These are phyloP conservation scores for Alternaria conjuncta DNA, from an alignment of 2,329 filamentous ascomycete species.

Conservation along the genomic window DNA sequence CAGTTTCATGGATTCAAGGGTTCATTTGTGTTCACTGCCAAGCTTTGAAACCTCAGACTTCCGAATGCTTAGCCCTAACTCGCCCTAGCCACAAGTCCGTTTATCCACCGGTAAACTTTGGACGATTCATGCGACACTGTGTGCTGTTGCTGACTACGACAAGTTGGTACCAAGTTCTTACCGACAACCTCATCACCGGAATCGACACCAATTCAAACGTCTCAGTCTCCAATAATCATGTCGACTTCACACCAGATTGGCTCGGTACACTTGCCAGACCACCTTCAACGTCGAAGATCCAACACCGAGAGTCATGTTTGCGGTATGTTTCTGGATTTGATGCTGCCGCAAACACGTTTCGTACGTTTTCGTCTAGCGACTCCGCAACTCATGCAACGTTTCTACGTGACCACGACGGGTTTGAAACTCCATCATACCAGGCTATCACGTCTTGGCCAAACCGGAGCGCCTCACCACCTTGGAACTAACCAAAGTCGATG, in stretches of 20 bases:
- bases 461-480: slow-evolving; percentile 23
- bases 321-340: slow-evolving; percentile 24
- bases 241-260: background rate
- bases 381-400: slow-evolving; percentile 15
- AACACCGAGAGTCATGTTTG: background rate
- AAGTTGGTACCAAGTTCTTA: background rate
- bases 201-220: background rate
- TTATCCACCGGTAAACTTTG: background rate
- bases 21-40: slow-evolving; percentile 30
- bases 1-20: slow-evolving; percentile 28
- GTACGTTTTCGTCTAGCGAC: slow-evolving; percentile 11
- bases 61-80: slow-evolving; percentile 29
- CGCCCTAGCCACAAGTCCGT: slow-evolving; percentile 11
- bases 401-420: slow-evolving; percentile 16
- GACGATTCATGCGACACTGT: background rate
- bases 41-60: slow-evolving; percentile 28
- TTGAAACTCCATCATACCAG: slow-evolving; percentile 24
- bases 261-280: slow-evolving; percentile 5
- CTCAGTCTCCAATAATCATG: background rate
- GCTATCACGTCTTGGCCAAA: slow-evolving; percentile 43
- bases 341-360: slow-evolving; percentile 38
- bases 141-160: background rate
- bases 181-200: background rate
- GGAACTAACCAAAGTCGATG: slow-evolving; percentile 16
- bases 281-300: background rate